Evolutionary conservation across 2,329 filamentous ascomycete species (phyloP).

Genomic region (Colletotrichum sp.): DNA sequence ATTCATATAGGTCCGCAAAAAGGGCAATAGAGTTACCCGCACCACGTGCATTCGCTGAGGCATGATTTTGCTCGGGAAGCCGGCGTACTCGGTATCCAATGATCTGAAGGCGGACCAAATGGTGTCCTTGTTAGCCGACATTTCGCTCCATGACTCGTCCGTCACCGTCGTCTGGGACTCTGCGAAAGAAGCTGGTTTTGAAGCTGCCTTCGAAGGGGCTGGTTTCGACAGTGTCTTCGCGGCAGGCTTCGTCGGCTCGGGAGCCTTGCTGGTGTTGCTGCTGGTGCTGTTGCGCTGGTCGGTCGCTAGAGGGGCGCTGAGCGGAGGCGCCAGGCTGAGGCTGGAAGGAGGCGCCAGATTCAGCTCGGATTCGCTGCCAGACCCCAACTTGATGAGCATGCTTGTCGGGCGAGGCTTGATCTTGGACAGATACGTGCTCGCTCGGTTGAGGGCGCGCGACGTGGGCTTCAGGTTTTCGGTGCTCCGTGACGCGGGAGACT

Average conservation of each 20-base stretch:
- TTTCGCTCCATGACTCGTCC: constrained; percentile 51
- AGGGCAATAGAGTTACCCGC: constrained; percentile 74
- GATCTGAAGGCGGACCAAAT: constrained; percentile 61
- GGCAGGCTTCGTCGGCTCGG: background rate
- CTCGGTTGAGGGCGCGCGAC: constrained; percentile 45
- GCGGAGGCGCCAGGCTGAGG: constrained; percentile 44
- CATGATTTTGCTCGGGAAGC: constrained; percentile 74
- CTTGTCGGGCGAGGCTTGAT: constrained; percentile 53
- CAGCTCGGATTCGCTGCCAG: constrained; percentile 41
- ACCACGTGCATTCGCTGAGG: constrained; percentile 78
- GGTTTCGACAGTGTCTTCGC: background rate
- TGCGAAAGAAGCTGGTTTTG: constrained; percentile 40
- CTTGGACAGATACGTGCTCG: constrained; percentile 55
- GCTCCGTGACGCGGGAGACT: constrained; percentile 32
- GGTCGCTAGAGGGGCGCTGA: constrained; percentile 30
- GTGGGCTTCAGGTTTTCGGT: constrained; percentile 41
- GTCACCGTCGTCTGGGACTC: constrained; percentile 43
- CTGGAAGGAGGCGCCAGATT: constrained; percentile 47
- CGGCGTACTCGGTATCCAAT: constrained; percentile 52
- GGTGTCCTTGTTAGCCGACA: constrained; percentile 52
- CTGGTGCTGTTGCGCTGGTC: background rate
- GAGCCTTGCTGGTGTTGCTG: background rate
- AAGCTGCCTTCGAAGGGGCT: constrained; percentile 25
- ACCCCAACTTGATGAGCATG: constrained; percentile 44
- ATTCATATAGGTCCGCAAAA: constrained; percentile 72